Conservation (phyloP, 2,329 filamentous ascomycete species). For the Penicillium sp. region DNA sequence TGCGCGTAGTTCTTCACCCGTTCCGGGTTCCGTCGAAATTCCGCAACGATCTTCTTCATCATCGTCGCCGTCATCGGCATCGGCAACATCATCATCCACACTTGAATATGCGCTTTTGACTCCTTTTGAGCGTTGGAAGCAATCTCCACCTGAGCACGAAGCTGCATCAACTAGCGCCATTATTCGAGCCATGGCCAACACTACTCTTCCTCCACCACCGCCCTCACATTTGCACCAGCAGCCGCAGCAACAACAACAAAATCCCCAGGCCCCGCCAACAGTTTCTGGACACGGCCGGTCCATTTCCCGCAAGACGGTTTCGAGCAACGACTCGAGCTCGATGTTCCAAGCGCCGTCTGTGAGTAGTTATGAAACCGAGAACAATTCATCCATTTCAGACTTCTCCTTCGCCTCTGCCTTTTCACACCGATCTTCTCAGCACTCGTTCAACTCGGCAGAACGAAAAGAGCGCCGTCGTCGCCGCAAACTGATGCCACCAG, state of each 20-base stretch:
- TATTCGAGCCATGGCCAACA: constrained; percentile 54
- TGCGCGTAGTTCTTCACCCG: constrained; percentile 65
- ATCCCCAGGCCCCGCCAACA: constrained; percentile 17
- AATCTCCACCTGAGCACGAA: constrained; percentile 67
- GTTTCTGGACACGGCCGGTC: constrained; percentile 31
- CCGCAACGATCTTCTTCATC: constrained; percentile 47
- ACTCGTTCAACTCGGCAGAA: constrained; percentile 55
- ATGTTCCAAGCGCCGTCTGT: constrained; percentile 50
- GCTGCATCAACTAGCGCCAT: constrained; percentile 62
- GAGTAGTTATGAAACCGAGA: constrained; percentile 50
- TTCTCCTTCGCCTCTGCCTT: constrained; percentile 55
- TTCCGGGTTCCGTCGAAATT: constrained; percentile 69
- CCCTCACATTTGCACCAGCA: constrained; percentile 20
- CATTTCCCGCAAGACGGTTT: constrained; percentile 37
- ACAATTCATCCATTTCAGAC: constrained; percentile 51
- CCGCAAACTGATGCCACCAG: constrained; percentile 44
- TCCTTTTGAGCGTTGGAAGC: constrained; percentile 65
- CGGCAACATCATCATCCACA: constrained; percentile 30
- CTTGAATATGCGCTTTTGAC: constrained; percentile 47
- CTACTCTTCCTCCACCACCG: constrained; percentile 26
- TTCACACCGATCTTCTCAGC: constrained; percentile 53
- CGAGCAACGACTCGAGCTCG: constrained; percentile 53
- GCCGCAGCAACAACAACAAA: constrained; percentile 18
- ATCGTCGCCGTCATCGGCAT: constrained; percentile 50
- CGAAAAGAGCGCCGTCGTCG: constrained; percentile 57